Base-by-base conservation (phyloP, 495 filamentous ascomycete species). In the Penicillium malachiteum region DNA sequence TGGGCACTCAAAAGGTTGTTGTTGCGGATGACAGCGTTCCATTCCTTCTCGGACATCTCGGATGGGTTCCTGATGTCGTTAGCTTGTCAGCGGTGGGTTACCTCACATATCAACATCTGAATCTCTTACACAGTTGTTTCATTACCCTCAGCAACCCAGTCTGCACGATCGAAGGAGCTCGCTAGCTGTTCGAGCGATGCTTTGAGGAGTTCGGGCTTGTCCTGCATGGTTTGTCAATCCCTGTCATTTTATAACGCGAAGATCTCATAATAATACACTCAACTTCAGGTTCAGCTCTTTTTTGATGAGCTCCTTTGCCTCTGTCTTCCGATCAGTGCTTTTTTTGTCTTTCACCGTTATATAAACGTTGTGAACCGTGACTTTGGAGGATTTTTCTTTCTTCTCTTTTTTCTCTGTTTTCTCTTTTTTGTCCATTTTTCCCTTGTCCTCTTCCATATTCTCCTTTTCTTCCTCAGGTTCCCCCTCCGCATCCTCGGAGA, bases 11-110 rank as follows among this genome's bases (percentile, higher is more conserved):
- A 41, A 30, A 42, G 31, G 9, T 35, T 14, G 17, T 34, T 49
- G 12, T 37, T 49, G 3, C 47, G 47, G 14, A 37, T 16, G 30
- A 49, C 47, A 21, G 47, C 4, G 4, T 49, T 16, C 47, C 47
- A 49, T 3, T 49, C 31, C 14, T 49, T 35, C 31, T 49, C 47
- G 13, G 47, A 49, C 47, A 49, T 34, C n/a, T 43, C 41, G 8
- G 41, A 3, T 7, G 41, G 41, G 41, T 43, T 43, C 7, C 41
- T 43, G 41, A 21, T 12, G 41, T 3, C 16, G 41, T 12, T 26
- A 43, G 10, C 41, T 11, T 12, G 2, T 43, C 8, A 43, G 2
- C 16, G 41, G 17, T 21, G 41, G n/a, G n/a, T 14, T 3, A 14
- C 41, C 10, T 43, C 8, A 16, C 3, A 43, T 13, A 14, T 14